phyloP scores from a whole-genome alignment of 2,329 filamentous ascomycete species.

The Cladosporium sp. region DNA sequence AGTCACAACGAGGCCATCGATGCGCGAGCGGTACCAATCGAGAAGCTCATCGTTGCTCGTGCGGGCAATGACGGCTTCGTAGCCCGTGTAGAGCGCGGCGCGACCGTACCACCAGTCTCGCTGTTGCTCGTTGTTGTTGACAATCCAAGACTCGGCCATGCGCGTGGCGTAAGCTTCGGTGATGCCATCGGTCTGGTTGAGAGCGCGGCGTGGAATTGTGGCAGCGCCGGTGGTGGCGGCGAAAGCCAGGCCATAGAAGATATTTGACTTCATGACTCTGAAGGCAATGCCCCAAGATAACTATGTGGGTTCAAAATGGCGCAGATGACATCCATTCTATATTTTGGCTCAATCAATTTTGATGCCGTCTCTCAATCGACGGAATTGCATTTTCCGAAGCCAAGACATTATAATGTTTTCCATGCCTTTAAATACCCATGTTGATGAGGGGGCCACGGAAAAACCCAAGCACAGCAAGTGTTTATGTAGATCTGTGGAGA shows the following conservation, averaged over 20 bases:
- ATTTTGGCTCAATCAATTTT: no score
- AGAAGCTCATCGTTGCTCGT: conserved; percentile 17
- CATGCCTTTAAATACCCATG: no score
- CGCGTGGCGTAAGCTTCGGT: conserved; percentile 3
- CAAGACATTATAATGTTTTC: no score
- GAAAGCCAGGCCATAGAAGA: not conserved
- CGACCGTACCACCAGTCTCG: conserved; percentile 2
- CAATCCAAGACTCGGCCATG: conserved; percentile 4
- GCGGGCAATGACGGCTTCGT: conserved; percentile 16
- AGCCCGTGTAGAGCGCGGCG: conserved; percentile 18
- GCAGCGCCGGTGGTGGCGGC: not conserved
- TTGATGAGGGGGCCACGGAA: no score
- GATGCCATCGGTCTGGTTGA: not conserved
- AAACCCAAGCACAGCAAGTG: no score
- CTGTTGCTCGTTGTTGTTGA: conserved; percentile 1
- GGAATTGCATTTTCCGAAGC: no score
- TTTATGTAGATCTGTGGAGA: no score
- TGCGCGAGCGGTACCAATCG: conserved; percentile 20
- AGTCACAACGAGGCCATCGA: conserved; percentile 41
- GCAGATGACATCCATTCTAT: no score
- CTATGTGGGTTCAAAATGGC: no score
- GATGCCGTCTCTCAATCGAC: no score
- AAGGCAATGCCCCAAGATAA: no score
- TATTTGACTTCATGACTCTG: not conserved
- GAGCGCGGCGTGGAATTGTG: not conserved